Evolutionary conservation across 164 flowering plant species (phyloP), one percentile per base, ranked within the genome.

Genomic region (Berberis vulgaris): DNA sequence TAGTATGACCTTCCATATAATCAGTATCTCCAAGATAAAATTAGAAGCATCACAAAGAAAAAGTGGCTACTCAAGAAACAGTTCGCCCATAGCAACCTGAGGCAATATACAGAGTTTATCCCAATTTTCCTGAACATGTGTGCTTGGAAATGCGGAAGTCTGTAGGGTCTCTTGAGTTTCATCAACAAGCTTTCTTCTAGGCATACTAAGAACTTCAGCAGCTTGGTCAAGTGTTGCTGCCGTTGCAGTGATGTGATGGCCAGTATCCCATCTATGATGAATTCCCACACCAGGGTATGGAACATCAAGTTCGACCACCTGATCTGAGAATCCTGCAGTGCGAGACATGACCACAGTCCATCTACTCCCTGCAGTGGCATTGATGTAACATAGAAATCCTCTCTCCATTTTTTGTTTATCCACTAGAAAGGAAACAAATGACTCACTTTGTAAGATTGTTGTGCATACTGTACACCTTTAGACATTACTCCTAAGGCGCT

Each of bases 331-430:
- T 46, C 86, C 91, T 11, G 97, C 89, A 73, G 87, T 87, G 49
- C 96, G 93, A 10, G 96, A 89, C 95, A 89, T 89, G 53, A 89
- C 93, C 56, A 92, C 75, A 42, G 83, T 96, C 98, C 96, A 92
- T 84, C 86, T 85, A 72, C 70, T 80, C 66, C 96, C 96, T 5
- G 98, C 83, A 60, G 96, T 89, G 45, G 93, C 93, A 92, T 92
- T 54, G 96, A 72, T 13, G 96, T 92, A 54, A 92, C 96, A 76
- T 69, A 77, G 68, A 87, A 92, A 4, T 96, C 96, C 72, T 91
- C 98, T 61, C 81, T 82, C 96, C 98, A 89, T 71, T 87, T 92
- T 62, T 92, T 92, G 73, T 86, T 89, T 65, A 92, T 92, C 96
- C 96, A 92, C 79, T 92, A 86, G 61, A 83, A 89, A 5, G 96